Percentiles rank a stretch among this genome's conserved stretches.
Conservation (phyloP, 148 eudicot genomes). For the Vaccinium vitisidaea region DNA sequence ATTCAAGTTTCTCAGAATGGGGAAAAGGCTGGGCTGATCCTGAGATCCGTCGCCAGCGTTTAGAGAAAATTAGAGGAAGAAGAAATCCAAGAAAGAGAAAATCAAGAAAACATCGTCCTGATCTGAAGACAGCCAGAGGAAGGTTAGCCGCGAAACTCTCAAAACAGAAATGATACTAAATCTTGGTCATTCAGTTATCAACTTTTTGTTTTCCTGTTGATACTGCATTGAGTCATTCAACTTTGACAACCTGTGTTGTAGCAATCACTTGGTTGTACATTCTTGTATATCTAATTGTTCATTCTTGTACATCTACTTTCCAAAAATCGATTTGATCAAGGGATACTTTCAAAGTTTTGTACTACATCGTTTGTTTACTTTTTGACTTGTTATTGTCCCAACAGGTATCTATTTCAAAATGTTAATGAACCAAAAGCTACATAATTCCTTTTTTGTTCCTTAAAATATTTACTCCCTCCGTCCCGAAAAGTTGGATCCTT, state of each 20-base stretch:
- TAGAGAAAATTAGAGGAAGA: slow-evolving; percentile 26
- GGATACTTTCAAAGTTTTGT: not conserved
- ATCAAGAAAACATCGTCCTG: slow-evolving; percentile 23
- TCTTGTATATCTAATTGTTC: not conserved
- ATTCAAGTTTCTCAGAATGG: slow-evolving; percentile 63
- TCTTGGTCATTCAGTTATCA: not conserved
- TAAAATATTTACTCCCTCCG: too few species aligned
- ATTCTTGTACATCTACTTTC: not conserved
- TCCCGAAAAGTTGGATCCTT: too few species aligned
- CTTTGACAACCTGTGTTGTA: not conserved
- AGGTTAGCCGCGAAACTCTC: slow-evolving; percentile 62
- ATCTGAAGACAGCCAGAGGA: slow-evolving; percentile 53
- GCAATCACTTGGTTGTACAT: not conserved
- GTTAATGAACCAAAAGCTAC: too few species aligned
- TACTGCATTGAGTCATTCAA: not conserved
- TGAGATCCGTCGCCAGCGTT: slow-evolving; percentile 65
- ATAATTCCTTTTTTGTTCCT: too few species aligned
- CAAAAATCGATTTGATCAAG: not conserved
- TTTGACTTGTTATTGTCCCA: too few species aligned
- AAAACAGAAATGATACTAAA: slow-evolving; percentile 35
- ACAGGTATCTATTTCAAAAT: too few species aligned
- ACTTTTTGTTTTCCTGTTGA: not conserved
- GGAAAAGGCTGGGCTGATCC: slow-evolving; percentile 98
- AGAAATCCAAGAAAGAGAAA: slow-evolving; percentile 36
- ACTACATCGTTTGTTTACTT: not conserved